Base-by-base conservation (phyloP, 2,329 filamentous ascomycete genomes). In the Aspergillus fijiensis region DNA sequence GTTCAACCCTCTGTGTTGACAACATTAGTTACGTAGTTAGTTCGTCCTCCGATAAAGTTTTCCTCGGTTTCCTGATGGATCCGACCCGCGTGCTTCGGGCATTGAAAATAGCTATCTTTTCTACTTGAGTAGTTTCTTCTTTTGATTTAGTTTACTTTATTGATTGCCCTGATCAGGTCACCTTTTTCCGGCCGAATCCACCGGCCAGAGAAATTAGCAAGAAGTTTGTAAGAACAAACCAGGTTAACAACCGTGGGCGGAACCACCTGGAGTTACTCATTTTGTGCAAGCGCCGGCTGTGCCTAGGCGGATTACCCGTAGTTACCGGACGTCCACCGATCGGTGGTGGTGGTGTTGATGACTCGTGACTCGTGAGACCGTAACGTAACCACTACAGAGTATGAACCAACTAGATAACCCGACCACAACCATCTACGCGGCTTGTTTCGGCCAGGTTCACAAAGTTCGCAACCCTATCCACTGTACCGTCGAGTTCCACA, bases 401-500 rank as follows among this genome's bases (percentile, higher is more conserved):
- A 29, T 29, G 27, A 12, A 35, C 33, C 33, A 35, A 35, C 33
- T 29, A 21, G 21, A 21, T 21, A 29, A 35, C 14, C 33, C 33
- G 14, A 35, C 33, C 14, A 35, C 14, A 12, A 35, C 14, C 33
- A 23, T 31, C 25, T 57, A 25, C 27, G 31, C 31, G 55, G 60
- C 62, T 61, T 60, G 55, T 56, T 58, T 60, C 60, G 58, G 61
- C 49, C 33, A 35, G 27, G 42, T 23, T 51, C 19, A 11, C 42
- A 48, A 53, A 45, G 21, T 53, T 53, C 59, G 53, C 58, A 60
- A 59, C 51, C 50, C 59, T 57, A 49, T 7, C 39, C 16, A 45
- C 16, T 45, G 16, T 45, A 45, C 19, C 53, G 31, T 58, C 54
- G 49, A 60, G 33, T 48, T n/a, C 57, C 49, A 49, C 57, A 61